Evolutionary conservation across 2,329 filamentous ascomycete genomes (phyloP).

Genomic region (Thermochaetoides dissita): DNA sequence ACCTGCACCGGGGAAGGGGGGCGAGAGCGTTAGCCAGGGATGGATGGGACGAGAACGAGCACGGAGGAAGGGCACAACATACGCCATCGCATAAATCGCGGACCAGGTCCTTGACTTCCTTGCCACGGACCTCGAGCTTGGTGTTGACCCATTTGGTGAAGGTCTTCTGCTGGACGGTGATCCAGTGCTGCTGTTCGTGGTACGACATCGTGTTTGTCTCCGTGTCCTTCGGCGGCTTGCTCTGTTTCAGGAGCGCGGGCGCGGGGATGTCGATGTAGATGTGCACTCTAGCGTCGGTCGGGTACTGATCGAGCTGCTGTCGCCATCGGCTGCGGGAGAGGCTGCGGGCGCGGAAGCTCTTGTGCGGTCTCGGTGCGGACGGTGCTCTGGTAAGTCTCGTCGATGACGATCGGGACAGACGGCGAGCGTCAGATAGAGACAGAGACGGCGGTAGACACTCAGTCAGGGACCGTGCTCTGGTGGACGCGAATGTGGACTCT

Average conservation of each 20-base stretch:
- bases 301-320: slow-evolving; percentile 6
- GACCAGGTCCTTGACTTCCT: slow-evolving; percentile 78
- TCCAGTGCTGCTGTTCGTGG: slow-evolving; percentile 52
- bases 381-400: too few relatives aligned
- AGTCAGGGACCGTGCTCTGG: too few relatives aligned
- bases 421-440: too few relatives aligned
- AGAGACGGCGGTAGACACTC: too few relatives aligned
- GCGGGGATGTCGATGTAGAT: slow-evolving; percentile 20
- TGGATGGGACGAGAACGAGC: not conserved
- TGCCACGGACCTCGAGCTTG: slow-evolving; percentile 65
- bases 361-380: too few relatives aligned
- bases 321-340: slow-evolving; percentile 6
- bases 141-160: slow-evolving; percentile 99
- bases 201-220: slow-evolving; percentile 45
- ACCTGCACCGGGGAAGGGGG: slow-evolving; percentile 39
- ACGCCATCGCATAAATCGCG: slow-evolving; percentile 87
- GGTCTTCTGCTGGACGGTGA: slow-evolving; percentile 89
- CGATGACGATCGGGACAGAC: too few relatives aligned
- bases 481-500: too few relatives aligned
- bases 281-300: slow-evolving; percentile 7
- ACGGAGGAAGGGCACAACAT: slow-evolving; percentile 26
- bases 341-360: slow-evolving; percentile 4
- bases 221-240: too few relatives aligned
- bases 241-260: slow-evolving; percentile 26
- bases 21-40: slow-evolving; percentile 33